Percentiles rank a stretch among this genome's conserved stretches.
phyloP scores from a whole-genome alignment of 169 alveolate species.

The Cryptosporidium sp. region DNA sequence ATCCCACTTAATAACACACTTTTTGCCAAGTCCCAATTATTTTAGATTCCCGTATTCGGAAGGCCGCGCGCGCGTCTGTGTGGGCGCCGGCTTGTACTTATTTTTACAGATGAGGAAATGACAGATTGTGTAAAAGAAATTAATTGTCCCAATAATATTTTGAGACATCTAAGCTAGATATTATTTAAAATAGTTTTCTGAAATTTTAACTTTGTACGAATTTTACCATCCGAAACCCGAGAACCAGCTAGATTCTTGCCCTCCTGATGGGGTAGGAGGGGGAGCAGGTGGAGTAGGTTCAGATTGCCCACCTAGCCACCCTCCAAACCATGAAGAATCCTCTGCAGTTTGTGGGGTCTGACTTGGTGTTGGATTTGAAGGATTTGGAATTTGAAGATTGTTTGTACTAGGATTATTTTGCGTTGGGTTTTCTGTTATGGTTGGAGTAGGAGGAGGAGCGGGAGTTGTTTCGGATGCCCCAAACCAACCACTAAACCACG shows the following conservation, averaged over 20 bases:
- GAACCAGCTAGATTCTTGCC: constrained; percentile 58
- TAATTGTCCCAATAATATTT: not conserved
- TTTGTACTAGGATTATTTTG: not conserved
- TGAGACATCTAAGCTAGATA: not conserved
- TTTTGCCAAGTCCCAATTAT: constrained; percentile 67
- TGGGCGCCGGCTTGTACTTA: constrained; percentile 31
- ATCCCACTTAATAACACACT: constrained; percentile 59
- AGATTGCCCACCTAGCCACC: constrained; percentile 36
- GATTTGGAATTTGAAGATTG: not conserved
- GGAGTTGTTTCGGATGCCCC: constrained; percentile 63
- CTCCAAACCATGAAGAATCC: constrained; percentile 49
- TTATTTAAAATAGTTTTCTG: not conserved
- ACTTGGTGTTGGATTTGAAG: not conserved
- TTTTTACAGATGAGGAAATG: constrained; percentile 14
- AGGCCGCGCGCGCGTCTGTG: constrained; percentile 35
- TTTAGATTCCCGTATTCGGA: constrained; percentile 60
- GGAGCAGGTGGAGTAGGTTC: constrained; percentile 5
- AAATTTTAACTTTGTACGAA: not conserved
- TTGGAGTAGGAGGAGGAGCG: constrained; percentile 58
- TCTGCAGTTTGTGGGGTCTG: not conserved
- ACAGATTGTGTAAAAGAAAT: not conserved
- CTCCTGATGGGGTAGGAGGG: constrained; percentile 28
- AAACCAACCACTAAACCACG: constrained; percentile 70
- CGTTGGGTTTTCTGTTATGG: not conserved
- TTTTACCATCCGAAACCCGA: constrained; percentile 70